Evolutionary conservation across 2,329 filamentous ascomycete genomes (phyloP), one percentile per base, ranked within the genome.

Genomic region (Sarocladium brachiariae): DNA sequence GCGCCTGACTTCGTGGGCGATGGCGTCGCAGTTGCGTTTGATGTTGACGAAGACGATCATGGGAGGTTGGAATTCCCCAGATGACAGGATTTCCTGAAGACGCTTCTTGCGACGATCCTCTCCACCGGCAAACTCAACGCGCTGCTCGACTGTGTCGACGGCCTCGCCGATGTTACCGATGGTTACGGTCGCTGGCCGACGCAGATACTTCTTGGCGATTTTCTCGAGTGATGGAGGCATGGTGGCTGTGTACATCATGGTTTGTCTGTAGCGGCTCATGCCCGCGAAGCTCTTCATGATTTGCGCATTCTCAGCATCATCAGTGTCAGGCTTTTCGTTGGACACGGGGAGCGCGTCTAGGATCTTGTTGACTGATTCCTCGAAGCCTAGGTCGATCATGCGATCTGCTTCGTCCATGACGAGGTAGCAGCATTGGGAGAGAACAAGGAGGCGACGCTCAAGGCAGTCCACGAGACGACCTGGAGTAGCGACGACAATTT

Each of bases 41-140:
- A 97, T 96, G 70, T 99, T 99, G 80, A 99, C 93, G 66, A 99
- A 99, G 56, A 99, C 91, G 60, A 99, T 99, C 67, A 99, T 95
- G 14, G 93, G 93, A 8, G 92, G 81, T 7, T 80, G 76, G 69
- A 91, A 97, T 57, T 90, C 85, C 58, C 84, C 77, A 1, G 86
- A 90, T 45, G 79, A 75, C 34, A 99, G 81, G 54, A 99, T 93
- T 61, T 97, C 89, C 58, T 84, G 80, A n/a, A 99, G 83, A 2
- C 93, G 86, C 71, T 95, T 95, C 83, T 99, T 97, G 63, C 90
- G 84, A 67, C 92, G 93, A 67, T 99, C 93, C 73, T 99, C 93
- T 59, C 91, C 89, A 0, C 83, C 67, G 16, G 97, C 74, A 63
- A 96, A 89, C 67, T 99, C 93, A 54, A 96, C 93, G 18, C 92